Base-by-base conservation (phyloP, 1,139 yeast genomes). In the Scheffersomyces titani region DNA sequence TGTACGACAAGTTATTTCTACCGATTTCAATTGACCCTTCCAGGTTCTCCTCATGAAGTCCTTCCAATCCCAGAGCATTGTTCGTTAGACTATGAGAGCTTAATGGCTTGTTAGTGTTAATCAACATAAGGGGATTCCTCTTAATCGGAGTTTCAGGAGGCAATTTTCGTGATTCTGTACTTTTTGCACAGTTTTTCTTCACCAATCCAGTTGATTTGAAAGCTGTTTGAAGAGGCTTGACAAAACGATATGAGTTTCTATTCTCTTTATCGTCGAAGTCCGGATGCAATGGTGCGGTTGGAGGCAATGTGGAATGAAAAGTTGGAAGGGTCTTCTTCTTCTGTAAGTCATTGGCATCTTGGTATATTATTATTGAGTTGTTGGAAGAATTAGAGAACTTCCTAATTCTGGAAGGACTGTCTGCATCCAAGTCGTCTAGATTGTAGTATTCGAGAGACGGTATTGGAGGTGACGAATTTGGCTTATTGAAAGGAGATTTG, bases 111-210 rank as follows among this genome's bases (percentile, higher is more conserved):
- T 71, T 71, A 16, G 72, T 69, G 54, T 70, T 73, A 54, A 77
- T 63, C 55, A 77, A 59, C 71, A 73, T 73, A 58, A 75, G 55
- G 74, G 92, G 82, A 58, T 78, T 80, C 65, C 82, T 83, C 67
- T 90, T 91, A 66, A 92, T 88, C 0, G 97, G 97, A 0, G 97
- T 91, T 63, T 91, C 97, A 0, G 97, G 97, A 55, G 82, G 82
- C 22, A 76, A 65, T 50, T 80, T 76, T 49, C 73, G 66, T 59
- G 72, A 52, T 58, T 76, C 67, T 47, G 62, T 65, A 22, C 70
- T 70, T 22, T 86, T 71, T 55, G 86, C 83, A 19, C 49, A 46
- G 60, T 84, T 86, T 73, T 91, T 91, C 59, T 93, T 89, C 58
- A 88, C 71, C 50, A 91, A 75, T 0, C 97, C 97, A 0, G 90